phyloP scores from a whole-genome alignment of 768 basidiomycete genomes.

The Hypholoma sublateritium region DNA sequence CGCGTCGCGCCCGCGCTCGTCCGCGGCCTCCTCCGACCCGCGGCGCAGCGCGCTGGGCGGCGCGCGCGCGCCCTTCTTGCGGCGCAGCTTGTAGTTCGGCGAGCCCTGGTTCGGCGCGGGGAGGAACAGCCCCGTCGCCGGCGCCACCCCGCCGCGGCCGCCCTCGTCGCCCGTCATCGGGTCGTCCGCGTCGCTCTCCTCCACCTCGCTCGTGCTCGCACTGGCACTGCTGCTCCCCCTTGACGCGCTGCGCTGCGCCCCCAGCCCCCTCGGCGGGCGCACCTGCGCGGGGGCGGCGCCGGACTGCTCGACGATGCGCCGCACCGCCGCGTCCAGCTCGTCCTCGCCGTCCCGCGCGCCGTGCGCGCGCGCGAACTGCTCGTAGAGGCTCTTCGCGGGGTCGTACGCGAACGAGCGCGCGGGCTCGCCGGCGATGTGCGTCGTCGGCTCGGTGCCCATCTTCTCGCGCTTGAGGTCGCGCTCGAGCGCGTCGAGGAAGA shows the following conservation, averaged over 20 bases:
- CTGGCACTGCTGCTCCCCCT: slow-evolving; percentile 4
- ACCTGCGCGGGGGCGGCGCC: slow-evolving; percentile 15
- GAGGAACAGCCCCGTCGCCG: slow-evolving; percentile 9
- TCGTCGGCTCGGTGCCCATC: slow-evolving; percentile 85
- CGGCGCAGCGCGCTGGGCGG: slow-evolving; percentile 23
- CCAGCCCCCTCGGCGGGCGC: slow-evolving; percentile 23
- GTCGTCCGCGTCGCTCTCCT: slow-evolving; percentile 17
- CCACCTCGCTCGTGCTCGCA: slow-evolving; percentile 14
- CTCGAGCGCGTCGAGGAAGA: slow-evolving; percentile 95
- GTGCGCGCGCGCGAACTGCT: slow-evolving; percentile 70
- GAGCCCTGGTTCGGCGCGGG: slow-evolving; percentile 70
- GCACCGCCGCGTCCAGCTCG: slow-evolving; percentile 36
- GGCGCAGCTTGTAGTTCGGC: slow-evolving; percentile 85
- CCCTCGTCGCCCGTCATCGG: slow-evolving; percentile 18
- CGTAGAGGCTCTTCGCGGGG: slow-evolving; percentile 79
- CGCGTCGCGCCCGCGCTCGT: slow-evolving; percentile 30
- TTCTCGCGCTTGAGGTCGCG: slow-evolving; percentile 96
- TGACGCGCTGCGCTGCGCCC: background rate
- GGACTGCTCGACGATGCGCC: slow-evolving; percentile 31
- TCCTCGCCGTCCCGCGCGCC: slow-evolving; percentile 41
- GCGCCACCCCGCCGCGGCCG: slow-evolving; percentile 6
- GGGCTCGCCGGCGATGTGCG: slow-evolving; percentile 70
- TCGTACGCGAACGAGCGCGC: slow-evolving; percentile 89
- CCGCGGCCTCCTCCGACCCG: slow-evolving; percentile 28
- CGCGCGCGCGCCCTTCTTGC: slow-evolving; percentile 63